Conservation (phyloP, 345 rosid species). For the Aurinia saxatilis region DNA sequence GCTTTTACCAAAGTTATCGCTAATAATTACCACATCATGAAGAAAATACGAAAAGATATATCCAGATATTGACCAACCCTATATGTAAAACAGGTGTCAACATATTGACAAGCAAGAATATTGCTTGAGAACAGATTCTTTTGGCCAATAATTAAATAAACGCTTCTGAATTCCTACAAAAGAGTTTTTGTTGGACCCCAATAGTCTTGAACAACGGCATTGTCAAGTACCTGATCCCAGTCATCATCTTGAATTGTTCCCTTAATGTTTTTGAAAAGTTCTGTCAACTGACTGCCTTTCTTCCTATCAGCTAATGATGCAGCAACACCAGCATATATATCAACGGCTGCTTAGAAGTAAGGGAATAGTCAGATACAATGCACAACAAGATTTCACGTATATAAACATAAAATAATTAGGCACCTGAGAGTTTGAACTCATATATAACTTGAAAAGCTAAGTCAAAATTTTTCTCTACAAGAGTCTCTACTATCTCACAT, state of each 20-base stretch:
- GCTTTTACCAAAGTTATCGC: not conserved
- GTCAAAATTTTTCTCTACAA: conserved; percentile 89
- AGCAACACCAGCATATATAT: conserved; percentile 96
- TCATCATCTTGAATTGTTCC: conserved; percentile 89
- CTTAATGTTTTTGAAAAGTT: conserved; percentile 85
- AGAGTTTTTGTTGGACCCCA: not conserved
- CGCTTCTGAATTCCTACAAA: not conserved
- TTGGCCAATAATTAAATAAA: not conserved
- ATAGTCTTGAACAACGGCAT: not conserved
- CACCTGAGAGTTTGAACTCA: conserved; percentile 89
- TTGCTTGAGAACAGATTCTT: not conserved
- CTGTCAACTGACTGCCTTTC: conserved; percentile 84
- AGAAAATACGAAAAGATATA: not conserved
- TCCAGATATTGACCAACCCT: not conserved
- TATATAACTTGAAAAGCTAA: conserved; percentile 87
- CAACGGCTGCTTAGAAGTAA: conserved; percentile 58
- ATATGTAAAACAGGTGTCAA: not conserved
- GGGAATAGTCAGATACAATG: conserved; percentile 6
- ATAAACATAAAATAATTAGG: not conserved
- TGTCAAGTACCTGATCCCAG: conserved; percentile 84
- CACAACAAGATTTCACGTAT: not conserved
- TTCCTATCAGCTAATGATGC: conserved; percentile 91
- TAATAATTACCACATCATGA: not conserved
- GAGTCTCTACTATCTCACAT: conserved; percentile 76
- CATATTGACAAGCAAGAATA: not conserved